Base-by-base conservation (phyloP, 768 basidiomycete species). In the Lentinula lateritia region DNA sequence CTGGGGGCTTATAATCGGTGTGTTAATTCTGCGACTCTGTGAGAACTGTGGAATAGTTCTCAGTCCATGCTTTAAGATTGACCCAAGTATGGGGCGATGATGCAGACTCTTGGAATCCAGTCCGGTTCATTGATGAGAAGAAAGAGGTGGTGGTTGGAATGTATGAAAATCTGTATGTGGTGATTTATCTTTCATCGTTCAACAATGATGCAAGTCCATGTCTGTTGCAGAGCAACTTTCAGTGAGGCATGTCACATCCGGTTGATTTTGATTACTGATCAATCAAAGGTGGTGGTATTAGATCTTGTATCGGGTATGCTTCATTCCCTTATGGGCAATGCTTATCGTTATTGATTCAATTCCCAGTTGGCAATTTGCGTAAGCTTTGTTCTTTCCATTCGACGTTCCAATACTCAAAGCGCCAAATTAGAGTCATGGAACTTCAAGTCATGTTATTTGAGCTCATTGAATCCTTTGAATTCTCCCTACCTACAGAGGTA, bases 401-500 rank as follows among this genome's bases (percentile, higher is more conserved):
- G 6, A 16, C 15, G 34, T 43, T 34, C 45, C 52, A 61, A 13
- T 18, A 18, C 5, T 1, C 38, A 23, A 6, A 50, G 1, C 23
- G 20, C 23, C 23, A 23, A 8, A 32, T 36, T 52, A 74, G 72
- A 8, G 43, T 77, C 0, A 58, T 72, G 52, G 80, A 82, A 66
- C 66, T 79, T 50, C 80, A 82, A 63, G 70, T 71, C 2, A 78
- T 81, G 64, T 65, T 81, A 38, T 70, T 74, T 20, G 77, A 76
- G 62, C 67, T 75, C 36, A 50, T 80, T 36, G 67, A 70, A 34
- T 72, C 75, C 63, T 79, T 80, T 61, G 71, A 78, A 62, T 74
- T 80, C 60, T 61, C 74, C 70, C 73, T 61, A 58, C 74, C 73
- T 12, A 3, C 35, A 2, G 32, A 38, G 3, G 62, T 5, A 6